phyloP scores from a whole-genome alignment of 768 basidiomycete species.

The Pisolithus microcarpus region DNA sequence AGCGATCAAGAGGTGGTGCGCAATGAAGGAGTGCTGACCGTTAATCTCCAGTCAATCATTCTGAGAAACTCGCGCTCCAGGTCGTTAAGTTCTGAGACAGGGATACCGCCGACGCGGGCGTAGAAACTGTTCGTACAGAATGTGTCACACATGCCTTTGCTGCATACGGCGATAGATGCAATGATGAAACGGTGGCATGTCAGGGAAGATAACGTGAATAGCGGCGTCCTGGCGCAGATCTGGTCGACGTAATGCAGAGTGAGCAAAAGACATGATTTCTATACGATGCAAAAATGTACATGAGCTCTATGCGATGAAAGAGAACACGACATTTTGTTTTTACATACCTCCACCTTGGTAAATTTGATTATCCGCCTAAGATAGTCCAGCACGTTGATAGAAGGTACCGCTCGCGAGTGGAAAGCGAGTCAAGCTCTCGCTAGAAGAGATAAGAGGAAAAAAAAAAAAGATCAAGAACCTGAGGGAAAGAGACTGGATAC shows the following conservation, averaged over 20 bases:
- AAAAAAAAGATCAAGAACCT: conserved; percentile 13
- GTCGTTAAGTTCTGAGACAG: conserved; percentile 83
- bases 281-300: conserved; percentile 2
- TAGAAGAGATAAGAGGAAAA: conserved; percentile 24
- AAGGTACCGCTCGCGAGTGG: conserved; percentile 89
- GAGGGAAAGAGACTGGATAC: conserved; percentile 1
- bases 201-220: conserved; percentile 90
- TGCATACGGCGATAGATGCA: conserved; percentile 83
- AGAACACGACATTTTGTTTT: background rate
- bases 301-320: conserved; percentile 3
- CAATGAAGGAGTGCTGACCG: conserved; percentile 53
- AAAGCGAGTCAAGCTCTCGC: conserved; percentile 89
- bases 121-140: conserved; percentile 95
- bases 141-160: conserved; percentile 91
- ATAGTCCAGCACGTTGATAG: conserved; percentile 87
- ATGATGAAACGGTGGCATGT: conserved; percentile 98
- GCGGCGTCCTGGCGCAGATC: conserved; percentile 79
- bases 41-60: conserved; percentile 91
- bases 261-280: conserved; percentile 78
- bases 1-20: conserved; percentile 1
- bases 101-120: conserved; percentile 94
- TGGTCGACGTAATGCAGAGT: conserved; percentile 88
- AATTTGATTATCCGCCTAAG: conserved; percentile 88
- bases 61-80: conserved; percentile 91
- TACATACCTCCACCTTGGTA: conserved; percentile 87